Conservation (phyloP, 2,329 filamentous ascomycete species). For the Xylaria sp. region DNA sequence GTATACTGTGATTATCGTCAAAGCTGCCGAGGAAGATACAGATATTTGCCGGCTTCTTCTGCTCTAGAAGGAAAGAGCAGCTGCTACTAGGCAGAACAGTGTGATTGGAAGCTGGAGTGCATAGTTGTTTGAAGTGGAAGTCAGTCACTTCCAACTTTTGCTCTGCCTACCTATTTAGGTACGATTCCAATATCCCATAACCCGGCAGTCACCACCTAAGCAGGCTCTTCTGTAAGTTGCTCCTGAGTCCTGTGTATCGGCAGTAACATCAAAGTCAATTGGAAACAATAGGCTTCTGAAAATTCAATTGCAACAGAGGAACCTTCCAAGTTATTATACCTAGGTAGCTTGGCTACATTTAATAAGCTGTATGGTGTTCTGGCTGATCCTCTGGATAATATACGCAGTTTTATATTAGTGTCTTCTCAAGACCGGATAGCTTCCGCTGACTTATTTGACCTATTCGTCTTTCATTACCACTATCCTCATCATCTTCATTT, state of each 20-base stretch:
- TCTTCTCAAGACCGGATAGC: too few relatives aligned
- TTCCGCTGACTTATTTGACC: background rate
- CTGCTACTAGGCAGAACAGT: background rate
- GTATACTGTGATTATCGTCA: background rate
- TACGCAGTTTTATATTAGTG: too few relatives aligned
- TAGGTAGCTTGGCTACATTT: background rate
- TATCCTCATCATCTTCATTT: background rate
- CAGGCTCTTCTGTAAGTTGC: too few relatives aligned
- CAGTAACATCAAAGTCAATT: background rate
- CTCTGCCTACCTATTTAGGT: background rate
- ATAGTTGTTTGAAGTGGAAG: background rate
- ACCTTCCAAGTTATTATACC: background rate
- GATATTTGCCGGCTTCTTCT: background rate
- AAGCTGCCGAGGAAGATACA: too few relatives aligned
- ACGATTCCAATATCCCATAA: background rate
- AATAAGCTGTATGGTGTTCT: background rate
- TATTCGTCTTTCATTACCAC: background rate
- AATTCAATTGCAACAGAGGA: background rate
- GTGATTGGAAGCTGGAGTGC: background rate
- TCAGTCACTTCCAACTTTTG: background rate
- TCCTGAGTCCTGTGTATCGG: background rate
- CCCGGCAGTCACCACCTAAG: background rate
- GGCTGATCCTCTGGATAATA: background rate
- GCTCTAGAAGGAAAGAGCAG: background rate
- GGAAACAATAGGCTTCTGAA: background rate